phyloP scores from a whole-genome alignment of 2,329 filamentous ascomycete species.

The Microcera coccophila region DNA sequence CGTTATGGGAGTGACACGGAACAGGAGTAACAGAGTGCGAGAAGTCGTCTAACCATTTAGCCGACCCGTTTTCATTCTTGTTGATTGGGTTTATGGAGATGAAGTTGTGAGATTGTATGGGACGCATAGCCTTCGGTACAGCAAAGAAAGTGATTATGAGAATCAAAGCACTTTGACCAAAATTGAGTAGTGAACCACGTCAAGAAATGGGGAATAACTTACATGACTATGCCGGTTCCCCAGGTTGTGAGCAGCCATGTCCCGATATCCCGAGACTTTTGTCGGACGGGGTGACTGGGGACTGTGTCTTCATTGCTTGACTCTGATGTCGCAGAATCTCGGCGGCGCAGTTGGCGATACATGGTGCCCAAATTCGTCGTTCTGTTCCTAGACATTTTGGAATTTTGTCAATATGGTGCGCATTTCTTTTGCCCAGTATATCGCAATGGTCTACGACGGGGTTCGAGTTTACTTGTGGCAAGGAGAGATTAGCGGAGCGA shows the following conservation, averaged over 20 bases:
- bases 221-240: background rate
- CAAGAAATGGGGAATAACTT: background rate
- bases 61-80: constrained; percentile 8
- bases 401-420: background rate
- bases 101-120: background rate
- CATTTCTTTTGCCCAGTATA: background rate
- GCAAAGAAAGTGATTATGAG: background rate
- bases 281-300: background rate
- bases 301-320: background rate
- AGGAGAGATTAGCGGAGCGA: too few species aligned
- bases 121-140: background rate
- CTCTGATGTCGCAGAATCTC: background rate
- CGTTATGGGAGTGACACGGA: constrained; percentile 59
- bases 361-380: background rate
- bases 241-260: background rate
- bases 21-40: constrained; percentile 15
- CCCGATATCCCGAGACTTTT: background rate
- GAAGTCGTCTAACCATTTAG: constrained; percentile 15
- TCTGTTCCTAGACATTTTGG: background rate
- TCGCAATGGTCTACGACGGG: background rate
- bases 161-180: background rate
- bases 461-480: too few species aligned
- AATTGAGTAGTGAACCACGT: background rate
- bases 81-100: background rate
- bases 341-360: background rate